A percentile compares a stretch with the other conserved stretches of the same genome.
These are phyloP conservation scores for Melaleuca quinquenervia DNA, from an alignment of 345 rosid genomes.

Conservation along the genomic window DNA sequence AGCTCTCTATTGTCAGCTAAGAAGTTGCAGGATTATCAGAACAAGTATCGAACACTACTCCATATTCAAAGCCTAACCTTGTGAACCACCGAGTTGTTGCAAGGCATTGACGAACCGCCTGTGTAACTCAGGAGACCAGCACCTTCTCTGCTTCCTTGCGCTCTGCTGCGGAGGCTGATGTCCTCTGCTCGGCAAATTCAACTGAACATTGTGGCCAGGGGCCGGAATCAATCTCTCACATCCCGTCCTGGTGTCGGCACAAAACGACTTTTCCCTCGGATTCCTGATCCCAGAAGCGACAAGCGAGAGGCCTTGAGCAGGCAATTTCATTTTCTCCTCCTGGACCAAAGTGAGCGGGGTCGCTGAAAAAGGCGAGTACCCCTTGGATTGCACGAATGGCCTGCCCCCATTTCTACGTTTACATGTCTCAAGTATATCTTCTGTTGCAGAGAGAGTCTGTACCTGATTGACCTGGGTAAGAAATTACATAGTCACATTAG, in stretches of 20 bases:
- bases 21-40: background rate
- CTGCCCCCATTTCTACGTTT: conserved; percentile 18
- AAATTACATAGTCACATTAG: background rate
- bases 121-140: conserved; percentile 95
- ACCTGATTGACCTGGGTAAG: background rate
- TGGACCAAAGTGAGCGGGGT: conserved; percentile 2
- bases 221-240: conserved; percentile 17
- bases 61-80: conserved; percentile 31
- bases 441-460: background rate
- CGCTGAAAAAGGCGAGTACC: conserved; percentile 6
- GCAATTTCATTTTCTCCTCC: conserved; percentile 20
- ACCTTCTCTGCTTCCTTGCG: conserved; percentile 79
- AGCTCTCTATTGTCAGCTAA: background rate
- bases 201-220: conserved; percentile 24
- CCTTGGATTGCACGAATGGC: conserved; percentile 31
- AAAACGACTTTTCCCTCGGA: conserved; percentile 45
- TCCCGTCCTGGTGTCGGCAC: conserved; percentile 26
- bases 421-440: conserved; percentile 18
- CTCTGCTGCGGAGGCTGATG: conserved; percentile 23
- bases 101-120: conserved; percentile 72
- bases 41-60: background rate
- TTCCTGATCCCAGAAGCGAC: conserved; percentile 38
- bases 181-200: conserved; percentile 19
- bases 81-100: conserved; percentile 86
- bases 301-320: conserved; percentile 35